Percentiles rank a stretch among this genome's conserved stretches.
phyloP scores from a whole-genome alignment of 768 basidiomycete genomes.

The Lactarius akahatsu region DNA sequence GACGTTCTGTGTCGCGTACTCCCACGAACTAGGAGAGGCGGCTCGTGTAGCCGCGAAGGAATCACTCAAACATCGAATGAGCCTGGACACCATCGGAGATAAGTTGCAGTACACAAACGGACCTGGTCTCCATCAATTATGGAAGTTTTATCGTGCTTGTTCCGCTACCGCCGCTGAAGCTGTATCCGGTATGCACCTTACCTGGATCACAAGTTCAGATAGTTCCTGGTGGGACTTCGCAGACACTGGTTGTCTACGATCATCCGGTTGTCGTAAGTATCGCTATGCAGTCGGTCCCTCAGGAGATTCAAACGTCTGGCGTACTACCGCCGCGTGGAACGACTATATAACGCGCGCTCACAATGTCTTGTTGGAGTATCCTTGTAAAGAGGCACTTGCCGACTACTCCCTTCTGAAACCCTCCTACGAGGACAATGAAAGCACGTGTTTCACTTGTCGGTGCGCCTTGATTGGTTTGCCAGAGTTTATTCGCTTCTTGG shows the following conservation, averaged over 20 bases:
- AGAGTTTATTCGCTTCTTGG: slow-evolving; percentile 11
- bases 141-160: slow-evolving; percentile 11
- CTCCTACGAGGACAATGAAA: not conserved
- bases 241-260: accelerated
- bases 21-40: not conserved
- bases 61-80: slow-evolving; percentile 10
- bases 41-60: slow-evolving; percentile 8
- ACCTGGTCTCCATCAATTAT: slow-evolving; percentile 8
- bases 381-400: not conserved
- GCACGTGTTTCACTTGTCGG: not conserved
- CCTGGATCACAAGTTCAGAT: not conserved
- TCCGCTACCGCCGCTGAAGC: not conserved
- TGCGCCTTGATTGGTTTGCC: not conserved
- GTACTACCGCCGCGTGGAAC: not conserved
- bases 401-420: not conserved
- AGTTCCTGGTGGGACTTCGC: not conserved
- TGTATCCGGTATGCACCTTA: not conserved
- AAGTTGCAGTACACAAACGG: slow-evolving; percentile 9
- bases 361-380: not conserved
- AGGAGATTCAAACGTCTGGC: not conserved
- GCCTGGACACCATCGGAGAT: not conserved
- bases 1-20: not conserved
- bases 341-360: not conserved
- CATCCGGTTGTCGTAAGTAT: not conserved
- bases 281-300: not conserved